A percentile compares a stretch with the other conserved stretches of the same genome.
Evolutionary conservation across 1,284 basidiomycete genomes (phyloP).

Genomic region (Ustilago hordei): DNA sequence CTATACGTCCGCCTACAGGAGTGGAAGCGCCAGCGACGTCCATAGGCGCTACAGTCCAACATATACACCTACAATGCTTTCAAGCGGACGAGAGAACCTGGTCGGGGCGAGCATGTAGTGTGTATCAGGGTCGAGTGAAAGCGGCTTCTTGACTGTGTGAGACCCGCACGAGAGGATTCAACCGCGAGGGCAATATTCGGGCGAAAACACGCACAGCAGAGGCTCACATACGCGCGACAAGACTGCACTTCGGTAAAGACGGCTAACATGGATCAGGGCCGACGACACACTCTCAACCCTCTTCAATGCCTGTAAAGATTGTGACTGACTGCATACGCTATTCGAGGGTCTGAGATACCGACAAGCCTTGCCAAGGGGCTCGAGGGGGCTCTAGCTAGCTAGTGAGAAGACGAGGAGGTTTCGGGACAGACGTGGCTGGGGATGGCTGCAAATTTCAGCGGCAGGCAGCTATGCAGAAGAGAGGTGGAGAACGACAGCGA

Average conservation of each 20-base stretch:
- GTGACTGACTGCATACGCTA: neutral
- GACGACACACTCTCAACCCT: neutral
- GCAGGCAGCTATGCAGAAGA: neutral
- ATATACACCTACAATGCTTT: neutral
- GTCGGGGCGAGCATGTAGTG: neutral
- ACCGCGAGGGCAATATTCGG: constrained; percentile 1
- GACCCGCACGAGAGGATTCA: constrained; percentile 19
- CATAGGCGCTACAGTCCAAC: neutral
- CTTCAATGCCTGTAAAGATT: neutral
- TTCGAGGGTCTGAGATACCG: too few species aligned
- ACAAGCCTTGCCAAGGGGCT: neutral
- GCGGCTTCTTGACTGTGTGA: neutral
- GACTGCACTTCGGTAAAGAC: constrained; percentile 24
- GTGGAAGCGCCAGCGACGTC: neutral
- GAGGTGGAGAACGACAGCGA: neutral
- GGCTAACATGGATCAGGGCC: constrained; percentile 7
- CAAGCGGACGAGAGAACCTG: neutral
- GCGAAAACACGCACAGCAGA: constrained; percentile 5
- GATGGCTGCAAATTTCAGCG: neutral
- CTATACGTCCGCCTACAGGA: too few species aligned
- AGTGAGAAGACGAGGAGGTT: neutral
- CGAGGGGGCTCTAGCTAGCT: neutral
- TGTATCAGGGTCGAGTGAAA: neutral
- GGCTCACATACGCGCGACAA: constrained; percentile 25
- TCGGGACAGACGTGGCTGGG: neutral